Evolutionary conservation across 78 protist species (phyloP).

Genomic region (Dictyostelium intermedium): DNA sequence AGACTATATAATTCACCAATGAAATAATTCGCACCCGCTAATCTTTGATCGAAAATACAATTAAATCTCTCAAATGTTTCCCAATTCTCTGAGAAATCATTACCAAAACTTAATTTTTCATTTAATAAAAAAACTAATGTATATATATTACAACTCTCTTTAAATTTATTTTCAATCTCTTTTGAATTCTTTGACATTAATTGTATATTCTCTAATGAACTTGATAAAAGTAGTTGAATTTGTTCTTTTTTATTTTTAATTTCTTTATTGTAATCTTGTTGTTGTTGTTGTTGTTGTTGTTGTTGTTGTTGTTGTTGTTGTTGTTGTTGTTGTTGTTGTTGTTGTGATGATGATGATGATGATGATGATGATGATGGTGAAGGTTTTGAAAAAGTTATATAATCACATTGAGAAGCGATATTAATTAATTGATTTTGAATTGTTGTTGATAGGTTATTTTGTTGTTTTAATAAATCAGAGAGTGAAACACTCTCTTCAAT

Average conservation of each 20-base stretch:
- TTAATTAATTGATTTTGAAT: background rate
- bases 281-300: background rate
- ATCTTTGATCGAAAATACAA: background rate
- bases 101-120: background rate
- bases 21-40: background rate
- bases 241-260: background rate
- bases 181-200: background rate
- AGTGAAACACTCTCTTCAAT: background rate
- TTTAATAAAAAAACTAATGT: background rate
- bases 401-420: background rate
- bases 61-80: background rate
- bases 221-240: background rate
- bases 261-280: background rate
- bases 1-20: constrained; percentile 5
- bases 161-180: background rate
- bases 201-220: background rate
- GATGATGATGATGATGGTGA: background rate
- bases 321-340: background rate
- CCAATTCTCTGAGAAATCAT: background rate
- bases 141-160: background rate
- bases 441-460: background rate
- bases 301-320: too few relatives aligned
- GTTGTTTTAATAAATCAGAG: background rate
- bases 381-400: background rate
- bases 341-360: background rate